These are phyloP conservation scores for Cladophialophora chaetospira DNA, from an alignment of 2,329 filamentous ascomycete genomes.

Conservation along the genomic window DNA sequence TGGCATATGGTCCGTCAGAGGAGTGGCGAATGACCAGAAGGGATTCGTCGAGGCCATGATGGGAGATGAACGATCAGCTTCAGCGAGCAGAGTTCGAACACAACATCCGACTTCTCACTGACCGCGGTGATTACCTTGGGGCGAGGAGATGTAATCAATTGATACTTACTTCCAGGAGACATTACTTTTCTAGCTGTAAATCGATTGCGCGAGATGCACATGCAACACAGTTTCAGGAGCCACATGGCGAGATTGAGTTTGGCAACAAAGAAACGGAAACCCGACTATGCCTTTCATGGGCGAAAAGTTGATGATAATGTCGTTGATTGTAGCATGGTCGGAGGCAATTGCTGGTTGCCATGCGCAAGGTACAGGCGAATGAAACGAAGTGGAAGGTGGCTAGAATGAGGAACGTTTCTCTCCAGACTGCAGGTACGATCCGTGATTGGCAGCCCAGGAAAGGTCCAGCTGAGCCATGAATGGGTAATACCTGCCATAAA, in stretches of 20 bases:
- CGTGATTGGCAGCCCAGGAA: slow-evolving; percentile 6
- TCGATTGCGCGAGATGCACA: neutral
- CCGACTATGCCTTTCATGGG: neutral
- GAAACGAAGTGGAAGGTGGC: neutral
- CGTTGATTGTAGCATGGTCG: neutral
- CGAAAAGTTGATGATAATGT: too few relatives aligned
- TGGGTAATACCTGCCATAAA: neutral
- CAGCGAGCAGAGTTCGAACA: neutral
- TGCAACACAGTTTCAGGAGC: neutral
- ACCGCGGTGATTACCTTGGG: neutral
- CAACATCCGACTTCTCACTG: neutral
- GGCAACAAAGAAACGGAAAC: neutral
- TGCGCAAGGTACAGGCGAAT: slow-evolving; percentile 12
- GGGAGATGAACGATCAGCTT: neutral
- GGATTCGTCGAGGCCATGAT: slow-evolving; percentile 14
- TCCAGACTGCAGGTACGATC: neutral
- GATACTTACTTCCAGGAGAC: slow-evolving; percentile 1
- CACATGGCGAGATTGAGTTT: neutral
- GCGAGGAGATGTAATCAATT: neutral
- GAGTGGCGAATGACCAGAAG: slow-evolving; percentile 12
- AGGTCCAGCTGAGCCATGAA: slow-evolving; percentile 1
- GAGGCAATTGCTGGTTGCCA: slow-evolving; percentile 13
- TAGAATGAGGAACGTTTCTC: slow-evolving; percentile 1
- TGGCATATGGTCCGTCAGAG: neutral
- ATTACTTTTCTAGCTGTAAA: slow-evolving; percentile 1